Evolutionary conservation across 2,329 filamentous ascomycete species (phyloP).

Genomic region (Penicillium occitanis): DNA sequence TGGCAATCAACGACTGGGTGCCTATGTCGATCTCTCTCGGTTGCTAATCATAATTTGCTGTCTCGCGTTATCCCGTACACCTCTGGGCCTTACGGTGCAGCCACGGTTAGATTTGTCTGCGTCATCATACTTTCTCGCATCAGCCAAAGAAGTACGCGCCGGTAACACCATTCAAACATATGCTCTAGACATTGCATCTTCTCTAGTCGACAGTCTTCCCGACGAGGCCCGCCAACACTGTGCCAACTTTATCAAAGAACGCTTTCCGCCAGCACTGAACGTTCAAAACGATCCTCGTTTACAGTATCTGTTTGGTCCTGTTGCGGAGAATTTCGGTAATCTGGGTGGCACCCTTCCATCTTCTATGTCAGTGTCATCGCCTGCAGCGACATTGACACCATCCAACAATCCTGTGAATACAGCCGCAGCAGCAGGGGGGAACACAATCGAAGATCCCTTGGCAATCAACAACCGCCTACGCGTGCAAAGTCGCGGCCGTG

Average conservation of each 20-base stretch:
- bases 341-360: conserved; percentile 19
- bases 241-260: conserved; percentile 44
- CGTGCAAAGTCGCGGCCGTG: conserved; percentile 39
- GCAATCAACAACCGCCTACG: conserved; percentile 35
- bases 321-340: conserved; percentile 26
- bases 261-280: conserved; percentile 39
- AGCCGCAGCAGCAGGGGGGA: conserved; percentile 21
- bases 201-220: conserved; percentile 45
- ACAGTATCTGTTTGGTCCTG: conserved; percentile 44
- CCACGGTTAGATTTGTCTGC: conserved; percentile 34
- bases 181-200: conserved; percentile 47
- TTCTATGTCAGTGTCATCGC: conserved; percentile 33
- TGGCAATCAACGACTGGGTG: conserved; percentile 26
- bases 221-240: conserved; percentile 47
- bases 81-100: conserved; percentile 33
- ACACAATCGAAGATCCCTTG: conserved; percentile 29
- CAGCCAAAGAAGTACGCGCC: conserved; percentile 30
- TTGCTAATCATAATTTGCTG: conserved; percentile 42
- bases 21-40: conserved; percentile 37
- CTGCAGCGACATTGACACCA: conserved; percentile 30
- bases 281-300: conserved; percentile 43
- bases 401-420: conserved; percentile 28
- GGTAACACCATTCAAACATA: conserved; percentile 41
- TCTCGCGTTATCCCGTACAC: conserved; percentile 41
- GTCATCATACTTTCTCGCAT: conserved; percentile 26